Conservation (phyloP, 2,329 filamentous ascomycete species). For the Diatrype stigma region DNA sequence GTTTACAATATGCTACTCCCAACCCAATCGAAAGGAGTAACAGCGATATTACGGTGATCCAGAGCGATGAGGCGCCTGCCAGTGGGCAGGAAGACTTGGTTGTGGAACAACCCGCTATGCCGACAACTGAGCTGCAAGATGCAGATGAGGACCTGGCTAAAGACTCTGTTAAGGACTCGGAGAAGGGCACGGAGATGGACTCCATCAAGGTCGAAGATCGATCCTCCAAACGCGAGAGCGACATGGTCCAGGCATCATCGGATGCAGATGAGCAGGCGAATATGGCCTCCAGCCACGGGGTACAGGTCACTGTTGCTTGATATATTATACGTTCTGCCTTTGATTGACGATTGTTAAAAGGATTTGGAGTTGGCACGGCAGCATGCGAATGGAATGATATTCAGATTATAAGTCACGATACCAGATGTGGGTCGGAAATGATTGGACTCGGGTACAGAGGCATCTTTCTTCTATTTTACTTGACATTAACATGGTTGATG, state of each 20-base stretch:
- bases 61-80: background rate
- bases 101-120: slow-evolving; percentile 4
- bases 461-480: background rate
- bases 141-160: slow-evolving; percentile 1
- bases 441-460: background rate
- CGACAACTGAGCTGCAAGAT: slow-evolving; percentile 5
- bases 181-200: no score
- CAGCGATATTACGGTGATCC: background rate
- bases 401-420: background rate
- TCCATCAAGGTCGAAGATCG: slow-evolving; percentile 10
- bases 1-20: slow-evolving; percentile 12
- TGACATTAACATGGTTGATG: background rate
- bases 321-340: slow-evolving; percentile 4
- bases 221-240: slow-evolving; percentile 10
- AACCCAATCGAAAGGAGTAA: slow-evolving; percentile 3
- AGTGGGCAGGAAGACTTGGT: background rate
- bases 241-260: slow-evolving; percentile 1
- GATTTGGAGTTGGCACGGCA: slow-evolving; percentile 14
- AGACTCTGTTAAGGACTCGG: no score
- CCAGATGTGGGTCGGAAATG: background rate
- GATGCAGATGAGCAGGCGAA: slow-evolving; percentile 10
- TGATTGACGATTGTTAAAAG: slow-evolving; percentile 18
- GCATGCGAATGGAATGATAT: background rate
- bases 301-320: slow-evolving; percentile 18
- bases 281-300: slow-evolving; percentile 9